phyloP scores from a whole-genome alignment of 148 eudicot species.

The Fallopia convolvulus region DNA sequence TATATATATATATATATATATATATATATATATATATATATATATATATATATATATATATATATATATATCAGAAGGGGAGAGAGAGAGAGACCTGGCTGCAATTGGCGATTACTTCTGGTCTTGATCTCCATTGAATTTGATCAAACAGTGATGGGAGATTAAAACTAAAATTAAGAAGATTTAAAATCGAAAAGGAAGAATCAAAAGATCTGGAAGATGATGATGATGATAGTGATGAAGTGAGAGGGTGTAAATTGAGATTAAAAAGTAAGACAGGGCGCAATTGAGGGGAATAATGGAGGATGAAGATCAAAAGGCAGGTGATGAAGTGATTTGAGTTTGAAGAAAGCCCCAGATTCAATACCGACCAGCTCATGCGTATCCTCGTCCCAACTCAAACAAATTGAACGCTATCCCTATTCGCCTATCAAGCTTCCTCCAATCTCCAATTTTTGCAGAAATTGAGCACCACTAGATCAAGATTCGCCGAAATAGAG shows the following conservation, averaged over 20 bases:
- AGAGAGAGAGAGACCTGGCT: slow-evolving; percentile 32
- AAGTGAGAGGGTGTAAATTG: slow-evolving; percentile 18
- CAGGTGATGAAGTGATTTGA: slow-evolving; percentile 72
- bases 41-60: too few species aligned
- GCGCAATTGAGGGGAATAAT: slow-evolving; percentile 48
- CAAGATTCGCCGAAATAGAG: neutral
- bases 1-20: too few species aligned
- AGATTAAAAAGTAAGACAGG: slow-evolving; percentile 31
- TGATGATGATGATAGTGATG: slow-evolving; percentile 16
- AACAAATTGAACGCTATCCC: neutral
- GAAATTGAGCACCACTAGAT: neutral
- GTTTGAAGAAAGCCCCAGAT: slow-evolving; percentile 57
- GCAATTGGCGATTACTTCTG: slow-evolving; percentile 63
- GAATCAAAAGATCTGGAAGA: slow-evolving; percentile 9
- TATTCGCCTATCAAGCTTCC: neutral
- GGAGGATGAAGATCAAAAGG: slow-evolving; percentile 42
- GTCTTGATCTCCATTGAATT: slow-evolving; percentile 50
- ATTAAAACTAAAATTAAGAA: slow-evolving; percentile 11
- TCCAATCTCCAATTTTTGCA: neutral
- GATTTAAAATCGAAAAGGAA: slow-evolving; percentile 10
- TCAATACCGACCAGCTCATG: slow-evolving; percentile 66
- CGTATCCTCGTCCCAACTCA: slow-evolving; percentile 27
- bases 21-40: too few species aligned
- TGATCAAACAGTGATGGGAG: slow-evolving; percentile 15
- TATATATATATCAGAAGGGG: neutral